Evolutionary conservation across 1,284 basidiomycete genomes (phyloP).

Genomic region (Pulchroboletus neoregius): DNA sequence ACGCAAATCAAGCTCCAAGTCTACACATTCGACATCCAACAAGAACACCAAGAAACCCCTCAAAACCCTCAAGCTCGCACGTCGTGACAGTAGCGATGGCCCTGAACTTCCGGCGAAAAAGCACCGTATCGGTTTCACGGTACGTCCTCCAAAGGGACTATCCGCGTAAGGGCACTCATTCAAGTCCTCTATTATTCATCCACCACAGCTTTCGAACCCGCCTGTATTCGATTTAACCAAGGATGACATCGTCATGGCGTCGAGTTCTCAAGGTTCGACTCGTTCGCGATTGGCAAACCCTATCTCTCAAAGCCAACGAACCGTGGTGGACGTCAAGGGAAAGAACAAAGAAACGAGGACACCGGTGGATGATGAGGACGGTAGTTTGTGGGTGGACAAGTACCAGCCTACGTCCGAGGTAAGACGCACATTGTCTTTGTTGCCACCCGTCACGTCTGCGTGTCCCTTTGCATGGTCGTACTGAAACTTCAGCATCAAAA

Average conservation of each 20-base stretch:
- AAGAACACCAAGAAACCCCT: slow-evolving; percentile 27
- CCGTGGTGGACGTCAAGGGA: slow-evolving; percentile 34
- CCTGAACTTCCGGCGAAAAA: slow-evolving; percentile 32
- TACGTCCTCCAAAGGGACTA: slow-evolving; percentile 5
- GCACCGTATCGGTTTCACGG: slow-evolving; percentile 31
- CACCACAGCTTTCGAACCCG: slow-evolving; percentile 34
- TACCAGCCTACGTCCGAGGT: slow-evolving; percentile 71
- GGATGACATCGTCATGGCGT: slow-evolving; percentile 11
- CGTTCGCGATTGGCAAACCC: slow-evolving; percentile 3
- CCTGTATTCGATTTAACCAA: slow-evolving; percentile 35
- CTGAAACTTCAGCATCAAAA: slow-evolving; percentile 32
- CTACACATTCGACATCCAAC: slow-evolving; percentile 7
- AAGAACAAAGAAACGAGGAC: slow-evolving; percentile 42
- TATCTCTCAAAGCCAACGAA: slow-evolving; percentile 2
- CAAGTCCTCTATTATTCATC: not conserved
- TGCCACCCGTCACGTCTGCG: no score
- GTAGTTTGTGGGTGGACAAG: slow-evolving; percentile 72
- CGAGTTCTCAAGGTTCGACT: slow-evolving; percentile 11
- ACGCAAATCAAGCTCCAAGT: slow-evolving; percentile 18
- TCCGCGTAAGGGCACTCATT: not conserved
- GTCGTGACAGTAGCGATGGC: slow-evolving; percentile 17
- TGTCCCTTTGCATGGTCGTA: no score
- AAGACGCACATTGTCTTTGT: slow-evolving; percentile 14
- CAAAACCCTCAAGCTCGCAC: slow-evolving; percentile 38
- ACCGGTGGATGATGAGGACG: slow-evolving; percentile 32